phyloP scores from a whole-genome alignment of 257 asterid species.

The Parsonsia alboflavescens region DNA sequence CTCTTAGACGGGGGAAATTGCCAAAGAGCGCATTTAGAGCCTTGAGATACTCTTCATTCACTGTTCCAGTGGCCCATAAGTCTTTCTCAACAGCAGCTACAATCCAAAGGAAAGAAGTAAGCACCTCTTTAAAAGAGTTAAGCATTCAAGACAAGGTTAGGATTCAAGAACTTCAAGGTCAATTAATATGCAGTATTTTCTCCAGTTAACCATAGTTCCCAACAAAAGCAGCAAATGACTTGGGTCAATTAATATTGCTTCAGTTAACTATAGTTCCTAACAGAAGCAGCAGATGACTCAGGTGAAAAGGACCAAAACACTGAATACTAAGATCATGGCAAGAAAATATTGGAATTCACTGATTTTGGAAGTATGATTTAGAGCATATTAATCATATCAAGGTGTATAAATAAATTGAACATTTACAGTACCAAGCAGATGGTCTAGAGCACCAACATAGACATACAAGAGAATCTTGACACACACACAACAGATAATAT shows the following conservation, averaged over 20 bases:
- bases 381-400: neutral
- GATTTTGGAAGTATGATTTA: neutral
- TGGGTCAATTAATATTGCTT: neutral
- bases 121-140: neutral
- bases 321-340: neutral
- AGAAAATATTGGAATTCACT: neutral
- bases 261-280: neutral
- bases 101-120: constrained; percentile 15
- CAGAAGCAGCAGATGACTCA: neutral
- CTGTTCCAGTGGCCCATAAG: constrained; percentile 88
- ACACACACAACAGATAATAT: neutral
- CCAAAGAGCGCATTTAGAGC: constrained; percentile 90
- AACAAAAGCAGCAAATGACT: neutral
- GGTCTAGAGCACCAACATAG: neutral
- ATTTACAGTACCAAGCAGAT: neutral
- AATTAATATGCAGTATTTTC: neutral
- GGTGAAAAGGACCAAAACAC: neutral
- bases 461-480: neutral
- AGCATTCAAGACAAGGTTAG: no score
- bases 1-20: constrained; percentile 91
- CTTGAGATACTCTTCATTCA: constrained; percentile 86
- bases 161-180: no score
- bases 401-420: neutral
- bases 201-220: neutral
- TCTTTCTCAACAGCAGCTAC: constrained; percentile 94